Evolutionary conservation across 768 basidiomycete genomes (phyloP).

Genomic region (Kwoniella sp.): DNA sequence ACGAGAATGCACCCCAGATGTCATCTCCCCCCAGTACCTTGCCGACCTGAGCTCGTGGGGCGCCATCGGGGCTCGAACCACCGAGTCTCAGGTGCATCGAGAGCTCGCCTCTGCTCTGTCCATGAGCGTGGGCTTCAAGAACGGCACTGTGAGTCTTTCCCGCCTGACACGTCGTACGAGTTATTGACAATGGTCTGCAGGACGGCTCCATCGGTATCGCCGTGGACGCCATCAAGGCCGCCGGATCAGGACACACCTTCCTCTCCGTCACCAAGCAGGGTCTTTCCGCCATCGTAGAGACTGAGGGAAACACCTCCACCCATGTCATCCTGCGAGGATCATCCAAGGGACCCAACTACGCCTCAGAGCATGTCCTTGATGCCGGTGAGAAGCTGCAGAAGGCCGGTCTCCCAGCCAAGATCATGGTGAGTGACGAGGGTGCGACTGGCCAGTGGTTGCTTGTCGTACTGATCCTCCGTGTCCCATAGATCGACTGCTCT

Average conservation of each 20-base stretch:
- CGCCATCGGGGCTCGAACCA: conserved; percentile 64
- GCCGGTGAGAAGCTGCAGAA: conserved; percentile 71
- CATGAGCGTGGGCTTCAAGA: conserved; percentile 98
- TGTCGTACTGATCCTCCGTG: neutral
- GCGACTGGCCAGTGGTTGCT: too few species aligned
- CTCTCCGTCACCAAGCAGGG: conserved; percentile 96
- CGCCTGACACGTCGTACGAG: neutral
- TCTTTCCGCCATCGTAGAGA: conserved; percentile 67
- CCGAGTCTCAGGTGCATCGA: conserved; percentile 50
- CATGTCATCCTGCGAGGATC: conserved; percentile 94
- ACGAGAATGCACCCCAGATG: conserved; percentile 31
- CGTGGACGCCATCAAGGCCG: conserved; percentile 90
- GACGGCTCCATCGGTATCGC: conserved; percentile 89
- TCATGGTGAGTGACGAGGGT: conserved; percentile 67
- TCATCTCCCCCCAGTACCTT: conserved; percentile 53
- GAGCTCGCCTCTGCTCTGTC: conserved; percentile 59
- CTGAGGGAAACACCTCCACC: conserved; percentile 81
- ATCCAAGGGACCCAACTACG: conserved; percentile 81
- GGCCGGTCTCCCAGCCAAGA: conserved; percentile 68
- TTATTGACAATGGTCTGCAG: conserved; percentile 1
- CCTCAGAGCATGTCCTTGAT: conserved; percentile 70
- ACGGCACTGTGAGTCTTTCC: conserved; percentile 60
- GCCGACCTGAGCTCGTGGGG: conserved; percentile 51
- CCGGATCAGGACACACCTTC: conserved; percentile 87
- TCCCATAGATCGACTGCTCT: conserved; percentile 49